Conservation (phyloP, 805 yeast species). For the Candida sonorensis region DNA sequence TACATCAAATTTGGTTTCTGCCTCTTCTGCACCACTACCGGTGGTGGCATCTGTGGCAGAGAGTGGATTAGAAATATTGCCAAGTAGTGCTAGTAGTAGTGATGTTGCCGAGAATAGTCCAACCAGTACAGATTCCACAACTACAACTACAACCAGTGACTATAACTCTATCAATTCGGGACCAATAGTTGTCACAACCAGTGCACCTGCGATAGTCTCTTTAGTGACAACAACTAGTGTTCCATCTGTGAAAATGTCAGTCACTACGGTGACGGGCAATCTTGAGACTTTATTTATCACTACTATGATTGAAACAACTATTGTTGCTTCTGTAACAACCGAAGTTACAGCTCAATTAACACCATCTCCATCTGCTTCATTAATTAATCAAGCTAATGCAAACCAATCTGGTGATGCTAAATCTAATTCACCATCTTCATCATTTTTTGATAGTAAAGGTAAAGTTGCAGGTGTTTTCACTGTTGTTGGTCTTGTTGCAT, state of each 20-base stretch:
- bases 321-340: conserved; percentile 7
- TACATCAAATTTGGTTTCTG: conserved; percentile 7
- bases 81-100: too few relatives aligned
- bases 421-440: conserved; percentile 3
- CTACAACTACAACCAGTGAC: conserved; percentile 4
- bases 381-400: conserved; percentile 6
- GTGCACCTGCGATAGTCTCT: too few relatives aligned
- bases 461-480: conserved; percentile 84
- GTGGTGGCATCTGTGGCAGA: too few relatives aligned
- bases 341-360: conserved; percentile 4
- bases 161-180: conserved; percentile 12
- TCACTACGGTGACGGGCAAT: too few relatives aligned
- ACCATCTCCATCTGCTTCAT: conserved; percentile 8
- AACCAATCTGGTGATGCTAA: conserved; percentile 8
- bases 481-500: conserved; percentile 62
- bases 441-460: conserved; percentile 63
- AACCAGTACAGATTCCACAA: too few relatives aligned
- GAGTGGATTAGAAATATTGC: too few relatives aligned
- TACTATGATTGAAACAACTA: conserved; percentile 13
- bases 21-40: conserved; percentile 8
- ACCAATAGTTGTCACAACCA: too few relatives aligned
- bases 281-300: conserved; percentile 18
- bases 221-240: conserved; percentile 17
- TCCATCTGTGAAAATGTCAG: too few relatives aligned
- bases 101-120: too few relatives aligned